phyloP scores from a whole-genome alignment of 2,329 filamentous ascomycete genomes.

The Capronia americana region DNA sequence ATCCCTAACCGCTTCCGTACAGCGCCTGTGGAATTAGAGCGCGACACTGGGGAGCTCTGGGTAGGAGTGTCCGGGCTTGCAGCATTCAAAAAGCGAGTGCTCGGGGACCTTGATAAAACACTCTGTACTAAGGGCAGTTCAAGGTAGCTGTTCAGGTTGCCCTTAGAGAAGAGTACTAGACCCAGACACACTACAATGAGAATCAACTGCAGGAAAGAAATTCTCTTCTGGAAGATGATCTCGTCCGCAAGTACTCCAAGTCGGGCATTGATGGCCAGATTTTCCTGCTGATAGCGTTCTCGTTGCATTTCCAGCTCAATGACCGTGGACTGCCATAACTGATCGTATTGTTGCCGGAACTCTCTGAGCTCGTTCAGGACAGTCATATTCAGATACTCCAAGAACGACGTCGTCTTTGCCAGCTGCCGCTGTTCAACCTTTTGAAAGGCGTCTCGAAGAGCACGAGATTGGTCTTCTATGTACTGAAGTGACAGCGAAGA shows the following conservation, averaged over 20 bases:
- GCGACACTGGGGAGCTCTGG: slow-evolving; percentile 27
- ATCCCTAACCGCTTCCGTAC: slow-evolving; percentile 32
- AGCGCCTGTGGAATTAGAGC: slow-evolving; percentile 27
- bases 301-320: slow-evolving; percentile 88
- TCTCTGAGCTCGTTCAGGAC: slow-evolving; percentile 80
- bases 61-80: slow-evolving; percentile 29
- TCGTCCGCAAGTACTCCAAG: slow-evolving; percentile 93
- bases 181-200: slow-evolving; percentile 85
- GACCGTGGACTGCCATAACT: slow-evolving; percentile 94
- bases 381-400: slow-evolving; percentile 84
- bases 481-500: slow-evolving; percentile 92
- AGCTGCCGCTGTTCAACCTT: slow-evolving; percentile 88
- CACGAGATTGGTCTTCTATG: slow-evolving; percentile 92
- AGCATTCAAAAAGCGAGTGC: slow-evolving; percentile 39
- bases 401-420: slow-evolving; percentile 79
- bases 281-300: slow-evolving; percentile 81
- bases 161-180: slow-evolving; percentile 76
- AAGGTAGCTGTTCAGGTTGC: slow-evolving; percentile 51
- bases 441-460: slow-evolving; percentile 83
- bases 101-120: slow-evolving; percentile 54
- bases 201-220: slow-evolving; percentile 89
- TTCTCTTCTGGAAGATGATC: slow-evolving; percentile 80
- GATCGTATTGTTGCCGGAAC: slow-evolving; percentile 86
- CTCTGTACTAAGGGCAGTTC: slow-evolving; percentile 56
- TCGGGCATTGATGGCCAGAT: slow-evolving; percentile 78